Percentiles rank a stretch among this genome's conserved stretches.
Evolutionary conservation across 352 stramenopile genomes (phyloP).

Genomic region (Phytophthora pseudosyringae): DNA sequence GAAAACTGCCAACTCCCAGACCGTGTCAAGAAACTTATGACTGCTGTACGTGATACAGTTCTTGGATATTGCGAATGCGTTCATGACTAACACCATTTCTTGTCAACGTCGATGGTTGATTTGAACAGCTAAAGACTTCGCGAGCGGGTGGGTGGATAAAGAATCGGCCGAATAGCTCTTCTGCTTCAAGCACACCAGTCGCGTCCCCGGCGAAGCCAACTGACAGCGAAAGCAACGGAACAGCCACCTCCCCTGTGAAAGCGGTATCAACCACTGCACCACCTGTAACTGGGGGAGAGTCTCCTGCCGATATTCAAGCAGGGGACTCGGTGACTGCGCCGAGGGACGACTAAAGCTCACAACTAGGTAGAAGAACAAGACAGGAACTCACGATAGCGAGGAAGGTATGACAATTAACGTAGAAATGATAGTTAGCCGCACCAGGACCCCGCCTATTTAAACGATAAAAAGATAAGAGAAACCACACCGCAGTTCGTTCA

Average conservation of each 20-base stretch:
- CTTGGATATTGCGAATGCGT: neutral
- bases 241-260: conserved; percentile 9
- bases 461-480: conserved; percentile 15
- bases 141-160: conserved; percentile 66
- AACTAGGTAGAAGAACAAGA: conserved; percentile 34
- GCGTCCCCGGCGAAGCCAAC: conserved; percentile 32
- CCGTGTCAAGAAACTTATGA: conserved; percentile 53
- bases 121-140: conserved; percentile 45
- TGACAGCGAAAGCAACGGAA: conserved; percentile 17
- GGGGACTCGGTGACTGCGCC: neutral
- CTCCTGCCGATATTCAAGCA: conserved; percentile 8
- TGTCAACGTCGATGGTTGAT: conserved; percentile 2
- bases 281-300: conserved; percentile 10
- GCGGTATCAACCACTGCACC: conserved; percentile 5
- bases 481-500: neutral
- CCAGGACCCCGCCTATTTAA: conserved; percentile 27
- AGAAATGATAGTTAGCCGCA: conserved; percentile 35
- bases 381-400: conserved; percentile 14
- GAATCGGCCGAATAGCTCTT: conserved; percentile 45
- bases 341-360: conserved; percentile 9
- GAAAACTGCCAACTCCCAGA: conserved; percentile 43
- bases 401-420: conserved; percentile 34
- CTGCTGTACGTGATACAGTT: conserved; percentile 45
- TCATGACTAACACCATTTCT: conserved; percentile 8
- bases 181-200: conserved; percentile 25